Conservation (phyloP, 1,284 basidiomycete genomes). For the Vanrija pseudolonga region DNA sequence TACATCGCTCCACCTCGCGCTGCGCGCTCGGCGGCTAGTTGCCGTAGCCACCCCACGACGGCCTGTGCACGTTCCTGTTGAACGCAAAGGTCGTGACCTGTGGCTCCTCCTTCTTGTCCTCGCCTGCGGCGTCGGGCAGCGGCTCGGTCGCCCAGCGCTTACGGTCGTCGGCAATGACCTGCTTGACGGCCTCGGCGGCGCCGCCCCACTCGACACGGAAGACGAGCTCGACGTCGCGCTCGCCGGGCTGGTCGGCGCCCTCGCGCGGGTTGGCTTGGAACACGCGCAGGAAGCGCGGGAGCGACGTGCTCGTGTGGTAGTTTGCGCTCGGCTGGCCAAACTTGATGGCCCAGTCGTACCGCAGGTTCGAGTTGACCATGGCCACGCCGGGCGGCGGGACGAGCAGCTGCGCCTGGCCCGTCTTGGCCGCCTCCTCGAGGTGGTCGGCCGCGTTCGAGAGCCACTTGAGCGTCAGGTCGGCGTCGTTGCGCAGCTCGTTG, state of each 20-base stretch:
- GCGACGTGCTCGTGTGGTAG: slow-evolving; percentile 23
- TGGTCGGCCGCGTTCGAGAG: slow-evolving; percentile 16
- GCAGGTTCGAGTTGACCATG: slow-evolving; percentile 26
- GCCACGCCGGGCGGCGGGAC: slow-evolving; percentile 17
- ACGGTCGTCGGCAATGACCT: slow-evolving; percentile 14
- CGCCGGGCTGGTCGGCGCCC: slow-evolving; percentile 1
- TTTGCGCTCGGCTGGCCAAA: slow-evolving; percentile 17
- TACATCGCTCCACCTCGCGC: no score
- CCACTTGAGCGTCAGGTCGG: slow-evolving; percentile 14
- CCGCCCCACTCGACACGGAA: slow-evolving; percentile 13
- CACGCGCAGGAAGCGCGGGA: slow-evolving; percentile 22
- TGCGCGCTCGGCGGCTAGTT: not conserved
- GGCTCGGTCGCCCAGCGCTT: slow-evolving; percentile 5
- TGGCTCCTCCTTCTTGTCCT: slow-evolving; percentile 3
- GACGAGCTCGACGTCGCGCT: slow-evolving; percentile 12
- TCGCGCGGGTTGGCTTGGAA: slow-evolving; percentile 22
- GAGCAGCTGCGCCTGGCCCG: slow-evolving; percentile 17
- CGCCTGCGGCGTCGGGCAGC: not conserved
- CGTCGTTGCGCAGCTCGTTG: slow-evolving; percentile 13
- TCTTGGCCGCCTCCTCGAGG: slow-evolving; percentile 10
- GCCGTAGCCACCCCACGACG: slow-evolving; percentile 3
- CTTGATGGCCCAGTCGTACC: slow-evolving; percentile 27
- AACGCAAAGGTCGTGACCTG: slow-evolving; percentile 5
- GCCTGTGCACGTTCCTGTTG: not conserved
- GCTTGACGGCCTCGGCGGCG: slow-evolving; percentile 8